Percentiles rank a stretch among this genome's conserved stretches.
Evolutionary conservation across 2,329 filamentous ascomycete species (phyloP).

Genomic region (Hypomyces rosellus): DNA sequence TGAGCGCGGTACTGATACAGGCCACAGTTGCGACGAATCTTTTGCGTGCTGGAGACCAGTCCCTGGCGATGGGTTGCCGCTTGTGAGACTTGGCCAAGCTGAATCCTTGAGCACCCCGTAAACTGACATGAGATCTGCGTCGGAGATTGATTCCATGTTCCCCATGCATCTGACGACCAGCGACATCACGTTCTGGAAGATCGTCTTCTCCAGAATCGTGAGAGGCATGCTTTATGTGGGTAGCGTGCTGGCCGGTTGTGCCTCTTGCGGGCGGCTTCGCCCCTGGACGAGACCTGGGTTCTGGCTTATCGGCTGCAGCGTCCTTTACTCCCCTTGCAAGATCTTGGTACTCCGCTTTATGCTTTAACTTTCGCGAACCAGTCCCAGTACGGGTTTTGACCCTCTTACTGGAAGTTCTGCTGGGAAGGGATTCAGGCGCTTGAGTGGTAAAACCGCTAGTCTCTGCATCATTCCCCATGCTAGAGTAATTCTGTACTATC

Average conservation of each 20-base stretch:
- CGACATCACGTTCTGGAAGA: conserved; percentile 20
- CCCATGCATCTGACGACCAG: conserved; percentile 19
- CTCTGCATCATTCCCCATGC: conserved; percentile 7
- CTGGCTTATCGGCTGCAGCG: not conserved
- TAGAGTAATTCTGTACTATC: conserved; percentile 22
- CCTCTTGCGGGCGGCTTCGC: not conserved
- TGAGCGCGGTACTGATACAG: conserved; percentile 65
- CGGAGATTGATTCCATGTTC: conserved; percentile 38
- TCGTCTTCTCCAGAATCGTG: conserved; percentile 18
- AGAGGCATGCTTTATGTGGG: conserved; percentile 5
- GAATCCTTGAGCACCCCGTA: conserved; percentile 44
- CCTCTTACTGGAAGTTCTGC: conserved; percentile 14
- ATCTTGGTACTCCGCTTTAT: conserved; percentile 5
- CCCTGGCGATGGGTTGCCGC: conserved; percentile 61
- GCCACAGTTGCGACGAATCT: conserved; percentile 61
- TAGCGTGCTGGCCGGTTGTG: not conserved
- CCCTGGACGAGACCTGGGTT: conserved; percentile 12
- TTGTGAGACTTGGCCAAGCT: conserved; percentile 49
- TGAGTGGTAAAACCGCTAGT: conserved; percentile 4
- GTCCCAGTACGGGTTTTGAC: not conserved
- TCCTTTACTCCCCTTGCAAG: conserved; percentile 2
- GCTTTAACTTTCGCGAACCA: conserved; percentile 3
- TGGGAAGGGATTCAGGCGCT: conserved; percentile 4
- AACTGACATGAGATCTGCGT: conserved; percentile 48
- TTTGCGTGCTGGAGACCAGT: conserved; percentile 64